Base-by-base conservation (phyloP, 208 protist genomes). In the Wallacemonas rigidus region DNA sequence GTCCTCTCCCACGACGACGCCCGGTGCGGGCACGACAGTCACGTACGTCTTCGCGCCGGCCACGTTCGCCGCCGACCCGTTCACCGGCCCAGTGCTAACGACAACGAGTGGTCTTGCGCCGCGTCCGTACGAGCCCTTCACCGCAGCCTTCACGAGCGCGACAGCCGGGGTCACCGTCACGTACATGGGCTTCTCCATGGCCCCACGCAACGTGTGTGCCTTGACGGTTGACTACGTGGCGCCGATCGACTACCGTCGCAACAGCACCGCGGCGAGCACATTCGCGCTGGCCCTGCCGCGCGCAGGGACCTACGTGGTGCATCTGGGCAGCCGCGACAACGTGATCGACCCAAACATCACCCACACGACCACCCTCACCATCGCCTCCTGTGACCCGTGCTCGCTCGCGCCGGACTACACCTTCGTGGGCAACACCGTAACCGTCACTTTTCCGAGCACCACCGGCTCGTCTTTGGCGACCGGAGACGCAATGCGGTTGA, bases 321-420 rank as follows among this genome's bases (percentile, higher is more conserved):
- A 91, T 73, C 71, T 97, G 45, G 79, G 87, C n/a, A 82, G 76
- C 3, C 51, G 75, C 38, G 55, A 69, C 43, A 54, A 67, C 51
- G 77, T 71, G 8, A 35, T 36, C n/a, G 73, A 80, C 47, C 80
- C 83, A 35, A 82, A 81, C 77, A 90, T 95, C 53, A 89, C 80
- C 41, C 84, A 94, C 71, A 40, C 26, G 56, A 82, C 76, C 8
- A 55, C 65, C 56, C 72, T 97, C 11, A 80, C 79, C 36, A 72
- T 97, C 14, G 81, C 72, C 15, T 7, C 69, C 36, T 97, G 93
- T 79, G 88, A 97, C 55, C 93, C 93, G 17, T 97, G 93, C 77
- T 56, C 50, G 17, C 84, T 95, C 67, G 68, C 63, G 11, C 93
- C 93, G 8, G 67, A 70, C 50, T 92, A 93, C 81, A 77, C 75